Base-by-base conservation (phyloP, 192 early-diverging fungal genomes). In the Allomyces macrogynus region DNA sequence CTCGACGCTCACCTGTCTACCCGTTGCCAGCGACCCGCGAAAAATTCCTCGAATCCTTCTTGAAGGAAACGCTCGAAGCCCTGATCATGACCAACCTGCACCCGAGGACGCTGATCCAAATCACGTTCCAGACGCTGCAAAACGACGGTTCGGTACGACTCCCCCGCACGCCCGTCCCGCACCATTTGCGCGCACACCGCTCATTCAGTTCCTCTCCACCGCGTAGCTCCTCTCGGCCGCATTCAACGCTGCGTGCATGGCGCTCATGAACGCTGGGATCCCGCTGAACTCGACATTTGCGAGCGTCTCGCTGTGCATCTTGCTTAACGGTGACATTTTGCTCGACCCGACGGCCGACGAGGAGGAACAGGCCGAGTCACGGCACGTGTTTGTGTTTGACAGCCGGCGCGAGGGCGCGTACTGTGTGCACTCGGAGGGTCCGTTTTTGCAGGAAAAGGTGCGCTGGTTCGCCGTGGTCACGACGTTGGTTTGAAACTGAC, bases 261-360 rank as follows among this genome's bases (percentile, higher is more conserved):
- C 92, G 1, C 78, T 98, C 24, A 67, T 97, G 61, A 91, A 99
- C 71, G 91, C 93, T 12, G 93, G 89, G 18, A 78, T 96, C 14
- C 86, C 92, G 11, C 70, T 97, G 64, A 85, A 78, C 60, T 70
- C 77, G 10, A 80, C 89, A 54, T 72, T 84, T 0, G 85, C 82
- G 7, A 76, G 86, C 8, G 84, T 89, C 0, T 80, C 85, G 0
- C 91, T 86, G 64, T 82, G 84, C 26, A 77, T 92, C 22, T 73
- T 78, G 62, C 64, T 70, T 23, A 69, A 87, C 23, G 78, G 78
- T 11, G 66, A 70, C 12, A 67, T 91, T 10, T 65, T 86, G 11
- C 70, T 93, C 67, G 95, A 98, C 74, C 93, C 93, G 22, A 87
- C 81, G 5, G 67, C 68, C 14, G 74, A 85, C 62, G 95, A 97